Evolutionary conservation across 2,329 filamentous ascomycete species (phyloP), one percentile per base, ranked within the genome.

Genomic region (Ascochyta rabiei): DNA sequence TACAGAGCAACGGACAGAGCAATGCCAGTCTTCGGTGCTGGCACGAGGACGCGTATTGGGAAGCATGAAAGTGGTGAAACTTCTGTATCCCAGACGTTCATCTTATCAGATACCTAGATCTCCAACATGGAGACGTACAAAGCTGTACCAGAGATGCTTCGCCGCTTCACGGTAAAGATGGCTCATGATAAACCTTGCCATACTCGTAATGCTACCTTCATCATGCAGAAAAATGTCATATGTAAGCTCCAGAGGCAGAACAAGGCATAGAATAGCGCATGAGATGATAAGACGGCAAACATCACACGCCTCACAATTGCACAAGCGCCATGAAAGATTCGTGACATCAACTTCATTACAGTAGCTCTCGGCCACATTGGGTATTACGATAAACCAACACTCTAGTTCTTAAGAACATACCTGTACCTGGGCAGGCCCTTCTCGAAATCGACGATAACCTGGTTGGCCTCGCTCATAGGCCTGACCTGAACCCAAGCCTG

Each of bases 361-460:
- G 42, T 31, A 50, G 42, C 52, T 28, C 15, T 23, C 4, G 21
- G 42, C 55, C 16, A 35, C 48, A 43, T 40, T 48, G 52, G 51
- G 47, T 52, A 48, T 47, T 54, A 52, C 35, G 48, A 41, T 53
- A 47, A 49, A 49, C 40, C 5, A 23, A 45, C 16, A 46, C 9
- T 46, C 47, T 57, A 69, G 57, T 69, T 69, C 56, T 64, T 59
- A 18, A 75, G 64, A 43, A 75, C 77, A 50, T 76, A 78, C 28
- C 77, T 71, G 64, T 77, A 80, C 53, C 77, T 71, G 63, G 79
- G 76, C 39, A 75, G 61, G 2, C 77, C 76, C 40, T 68, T 69
- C 38, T 72, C 60, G 50, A 80, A 76, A 30, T 72, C 62, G 37
- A 66, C 57, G 21, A 79, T 62, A 5, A 77, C 77, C 46, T 74